Evolutionary conservation across 768 basidiomycete genomes (phyloP), one percentile per base, ranked within the genome.

Genomic region (Mycena haematopus): DNA sequence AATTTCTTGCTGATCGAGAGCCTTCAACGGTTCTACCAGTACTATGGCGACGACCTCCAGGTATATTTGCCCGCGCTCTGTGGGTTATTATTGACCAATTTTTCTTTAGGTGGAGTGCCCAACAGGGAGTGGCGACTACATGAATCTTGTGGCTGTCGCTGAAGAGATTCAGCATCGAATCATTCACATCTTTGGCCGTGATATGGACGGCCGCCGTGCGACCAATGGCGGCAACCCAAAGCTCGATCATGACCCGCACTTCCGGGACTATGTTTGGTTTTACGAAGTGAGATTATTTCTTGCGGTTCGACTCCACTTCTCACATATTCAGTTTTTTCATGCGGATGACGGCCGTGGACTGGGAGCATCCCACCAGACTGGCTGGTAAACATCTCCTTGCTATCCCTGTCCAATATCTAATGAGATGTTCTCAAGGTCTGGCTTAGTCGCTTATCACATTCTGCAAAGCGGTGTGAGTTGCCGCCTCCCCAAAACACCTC

Each of bases 151-250:
- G 11, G 84, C 86, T 60, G 95, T 96, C 21, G 95, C 97, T 6
- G 96, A 98, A 71, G 97, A 99, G 75, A 95, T 99, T 58, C 97
- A 99, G 75, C 96, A 99, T 72, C 90, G 97, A n/a, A 88, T 99
- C 65, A 99, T 99, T 58, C 95, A 99, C 75, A 95, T 99, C 69
- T 99, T 99, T 71, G 89, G 93, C n/a, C 87, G 95, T 27, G 96
- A 99, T 72, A 75, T 85, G 65, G 84, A 93, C 62, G 95, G 96
- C 11, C 84, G 86, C 63, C 83, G 97, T 42, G 95, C 97, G 0
- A 91, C 90, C 19, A 99, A 99, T 71, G 97, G 96, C 21, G 94
- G 94, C 8, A 91, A 91, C 70, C 80, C 85, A 36, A 92, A 89
- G 73, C 78, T 99, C 66, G 93, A 99, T 75, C 81, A 84, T 60